Conservation (phyloP, 805 yeast species). For the Zygoascus ofunaensis region DNA sequence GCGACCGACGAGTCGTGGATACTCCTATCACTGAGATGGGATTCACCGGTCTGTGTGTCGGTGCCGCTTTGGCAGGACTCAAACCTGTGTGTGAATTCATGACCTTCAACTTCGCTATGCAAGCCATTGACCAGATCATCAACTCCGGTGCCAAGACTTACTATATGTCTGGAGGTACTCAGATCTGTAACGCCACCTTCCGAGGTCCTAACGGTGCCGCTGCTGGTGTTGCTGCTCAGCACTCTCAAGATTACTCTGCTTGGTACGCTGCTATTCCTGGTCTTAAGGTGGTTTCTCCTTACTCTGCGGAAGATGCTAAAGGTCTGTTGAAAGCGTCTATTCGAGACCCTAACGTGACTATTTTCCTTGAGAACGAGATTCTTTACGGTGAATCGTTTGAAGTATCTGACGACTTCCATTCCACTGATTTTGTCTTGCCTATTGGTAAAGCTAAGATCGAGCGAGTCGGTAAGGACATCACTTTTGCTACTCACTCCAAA, state of each 20-base stretch:
- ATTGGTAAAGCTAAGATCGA: conserved; percentile 94
- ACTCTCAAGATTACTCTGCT: conserved; percentile 93
- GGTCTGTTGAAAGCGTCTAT: conserved; percentile 94
- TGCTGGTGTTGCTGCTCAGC: conserved; percentile 99
- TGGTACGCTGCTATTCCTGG: conserved; percentile 99
- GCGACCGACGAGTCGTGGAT: conserved; percentile 86
- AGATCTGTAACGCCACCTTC: conserved; percentile 93
- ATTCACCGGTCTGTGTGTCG: conserved; percentile 88
- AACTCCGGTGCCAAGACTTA: conserved; percentile 98
- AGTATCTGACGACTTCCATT: conserved; percentile 78
- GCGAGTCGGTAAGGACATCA: conserved; percentile 82
- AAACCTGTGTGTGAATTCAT: conserved; percentile 97
- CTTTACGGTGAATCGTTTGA: conserved; percentile 87
- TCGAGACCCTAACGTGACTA: conserved; percentile 97
- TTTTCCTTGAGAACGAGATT: conserved; percentile 92
- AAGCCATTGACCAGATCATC: conserved; percentile 95
- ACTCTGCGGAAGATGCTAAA: conserved; percentile 89
- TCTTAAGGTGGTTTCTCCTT: conserved; percentile 91
- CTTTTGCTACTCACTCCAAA: conserved; percentile 87
- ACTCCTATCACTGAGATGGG: conserved; percentile 99
- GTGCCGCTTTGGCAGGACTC: conserved; percentile 93
- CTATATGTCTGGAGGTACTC: conserved; percentile 99
- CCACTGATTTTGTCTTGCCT: conserved; percentile 85
- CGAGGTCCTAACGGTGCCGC: conserved; percentile 99
- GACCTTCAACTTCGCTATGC: conserved; percentile 99